These are phyloP conservation scores for Lindgomyces ingoldianus DNA, from an alignment of 495 filamentous ascomycete species.

Conservation along the genomic window DNA sequence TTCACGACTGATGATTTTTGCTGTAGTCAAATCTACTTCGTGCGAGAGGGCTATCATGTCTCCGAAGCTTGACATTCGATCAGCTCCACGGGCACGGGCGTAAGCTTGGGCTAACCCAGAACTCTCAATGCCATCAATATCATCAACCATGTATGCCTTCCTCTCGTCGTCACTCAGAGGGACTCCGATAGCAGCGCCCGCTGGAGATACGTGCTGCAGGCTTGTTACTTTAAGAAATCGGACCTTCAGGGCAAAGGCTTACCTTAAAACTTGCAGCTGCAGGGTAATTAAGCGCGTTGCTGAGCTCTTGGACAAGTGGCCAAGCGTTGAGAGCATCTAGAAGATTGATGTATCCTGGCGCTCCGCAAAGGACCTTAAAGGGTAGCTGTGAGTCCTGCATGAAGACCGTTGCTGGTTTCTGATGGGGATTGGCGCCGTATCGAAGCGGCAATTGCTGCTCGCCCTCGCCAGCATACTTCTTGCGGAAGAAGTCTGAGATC, in stretches of 20 bases:
- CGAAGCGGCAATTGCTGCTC: slow-evolving; percentile 80
- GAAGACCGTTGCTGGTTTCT: slow-evolving; percentile 89
- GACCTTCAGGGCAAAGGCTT: neutral
- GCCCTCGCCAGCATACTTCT: slow-evolving; percentile 87
- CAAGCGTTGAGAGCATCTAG: slow-evolving; percentile 96
- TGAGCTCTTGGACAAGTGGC: slow-evolving; percentile 95
- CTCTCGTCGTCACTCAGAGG: slow-evolving; percentile 82
- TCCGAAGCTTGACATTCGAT: slow-evolving; percentile 96
- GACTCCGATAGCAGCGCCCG: slow-evolving; percentile 89
- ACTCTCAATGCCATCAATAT: slow-evolving; percentile 81
- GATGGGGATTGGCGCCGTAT: slow-evolving; percentile 96
- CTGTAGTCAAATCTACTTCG: slow-evolving; percentile 81
- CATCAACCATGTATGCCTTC: slow-evolving; percentile 97
- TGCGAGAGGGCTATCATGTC: slow-evolving; percentile 93
- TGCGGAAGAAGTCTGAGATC: slow-evolving; percentile 96
- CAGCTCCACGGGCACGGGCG: slow-evolving; percentile 88
- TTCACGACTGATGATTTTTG: slow-evolving; percentile 95
- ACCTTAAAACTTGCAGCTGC: slow-evolving; percentile 95
- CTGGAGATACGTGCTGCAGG: slow-evolving; percentile 89
- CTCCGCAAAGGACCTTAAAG: slow-evolving; percentile 93
- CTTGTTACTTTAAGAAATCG: too few species aligned
- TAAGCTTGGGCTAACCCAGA: slow-evolving; percentile 91
- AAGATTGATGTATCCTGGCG: slow-evolving; percentile 95
- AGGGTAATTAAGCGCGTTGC: slow-evolving; percentile 79
- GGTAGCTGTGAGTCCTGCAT: slow-evolving; percentile 71